Evolutionary conservation across 495 filamentous ascomycete species (phyloP).

Genomic region (Oidiodendron maius): DNA sequence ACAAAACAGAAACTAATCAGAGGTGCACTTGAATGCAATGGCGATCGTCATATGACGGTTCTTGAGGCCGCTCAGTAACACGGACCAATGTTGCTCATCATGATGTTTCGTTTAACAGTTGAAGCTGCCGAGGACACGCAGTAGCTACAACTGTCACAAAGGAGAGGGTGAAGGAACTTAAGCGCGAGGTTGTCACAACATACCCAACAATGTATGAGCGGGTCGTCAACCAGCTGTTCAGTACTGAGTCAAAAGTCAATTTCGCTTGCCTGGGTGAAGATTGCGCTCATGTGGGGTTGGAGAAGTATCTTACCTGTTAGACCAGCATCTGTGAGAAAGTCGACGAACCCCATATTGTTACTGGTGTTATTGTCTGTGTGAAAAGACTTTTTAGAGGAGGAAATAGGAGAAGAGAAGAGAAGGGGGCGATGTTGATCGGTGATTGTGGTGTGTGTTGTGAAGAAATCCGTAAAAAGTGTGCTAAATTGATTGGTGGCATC

Average conservation of each 20-base stretch:
- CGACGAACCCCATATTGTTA: constrained; percentile 85
- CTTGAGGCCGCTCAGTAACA: constrained; percentile 99
- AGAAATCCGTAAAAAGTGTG: background rate
- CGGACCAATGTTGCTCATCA: constrained; percentile 97
- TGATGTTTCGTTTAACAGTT: constrained; percentile 28
- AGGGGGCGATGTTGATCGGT: constrained; percentile 1
- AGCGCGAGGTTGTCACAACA: constrained; percentile 37
- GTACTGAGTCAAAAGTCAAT: constrained; percentile 55
- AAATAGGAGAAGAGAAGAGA: background rate
- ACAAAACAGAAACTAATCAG: constrained; percentile 65
- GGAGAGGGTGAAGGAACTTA: constrained; percentile 11
- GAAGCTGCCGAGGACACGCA: background rate
- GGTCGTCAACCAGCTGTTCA: constrained; percentile 85
- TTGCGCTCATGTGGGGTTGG: constrained; percentile 13
- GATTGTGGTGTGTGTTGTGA: constrained; percentile 6
- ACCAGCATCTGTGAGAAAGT: constrained; percentile 83
- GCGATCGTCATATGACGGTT: constrained; percentile 82
- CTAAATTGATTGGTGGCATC: background rate
- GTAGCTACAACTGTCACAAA: background rate
- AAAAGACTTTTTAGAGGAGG: constrained; percentile 4
- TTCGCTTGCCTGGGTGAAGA: constrained; percentile 27
- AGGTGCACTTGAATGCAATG: constrained; percentile 71
- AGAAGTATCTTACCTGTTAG: constrained; percentile 60
- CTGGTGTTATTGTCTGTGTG: background rate
- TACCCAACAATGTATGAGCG: constrained; percentile 95